Percentiles rank a stretch among this genome's conserved stretches.
phyloP scores from a whole-genome alignment of 2,329 filamentous ascomycete species.

The Scleromitrula shiraiana region DNA sequence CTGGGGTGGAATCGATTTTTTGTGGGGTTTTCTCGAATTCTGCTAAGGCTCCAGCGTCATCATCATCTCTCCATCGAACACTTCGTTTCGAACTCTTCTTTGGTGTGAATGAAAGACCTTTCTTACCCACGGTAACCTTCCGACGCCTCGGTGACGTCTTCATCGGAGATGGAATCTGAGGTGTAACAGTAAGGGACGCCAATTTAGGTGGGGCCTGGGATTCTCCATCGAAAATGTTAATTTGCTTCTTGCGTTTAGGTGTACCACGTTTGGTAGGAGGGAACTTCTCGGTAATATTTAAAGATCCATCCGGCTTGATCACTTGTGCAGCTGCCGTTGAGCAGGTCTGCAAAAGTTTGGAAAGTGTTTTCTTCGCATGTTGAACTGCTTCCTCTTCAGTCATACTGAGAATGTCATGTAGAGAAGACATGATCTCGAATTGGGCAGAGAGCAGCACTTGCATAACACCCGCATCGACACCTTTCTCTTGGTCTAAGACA shows the following conservation, averaged over 20 bases:
- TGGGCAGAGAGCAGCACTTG: constrained; percentile 83
- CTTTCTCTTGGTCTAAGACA: constrained; percentile 76
- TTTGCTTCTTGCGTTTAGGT: constrained; percentile 61
- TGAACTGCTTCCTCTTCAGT: constrained; percentile 74
- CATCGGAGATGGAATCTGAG: constrained; percentile 51
- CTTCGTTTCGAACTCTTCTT: constrained; percentile 70
- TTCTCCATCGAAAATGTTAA: constrained; percentile 25
- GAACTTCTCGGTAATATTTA: constrained; percentile 53
- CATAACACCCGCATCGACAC: constrained; percentile 66
- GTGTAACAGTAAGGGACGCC: constrained; percentile 31
- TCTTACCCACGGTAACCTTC: constrained; percentile 55
- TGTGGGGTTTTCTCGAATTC: constrained; percentile 90
- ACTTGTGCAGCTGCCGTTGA: constrained; percentile 70
- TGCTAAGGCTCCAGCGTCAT: constrained; percentile 73
- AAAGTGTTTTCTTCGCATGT: constrained; percentile 69
- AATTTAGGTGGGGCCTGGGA: constrained; percentile 27
- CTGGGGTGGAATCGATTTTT: constrained; percentile 52
- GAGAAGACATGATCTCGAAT: constrained; percentile 80
- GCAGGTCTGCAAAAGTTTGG: constrained; percentile 69
- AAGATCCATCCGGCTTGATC: constrained; percentile 76
- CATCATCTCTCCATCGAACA: constrained; percentile 90
- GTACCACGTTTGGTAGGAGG: constrained; percentile 66
- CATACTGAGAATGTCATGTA: constrained; percentile 76
- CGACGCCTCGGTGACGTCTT: constrained; percentile 76
- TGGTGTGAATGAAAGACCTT: constrained; percentile 74